phyloP scores from a whole-genome alignment of 2,329 filamentous ascomycete species.

The Cytospora piceae region DNA sequence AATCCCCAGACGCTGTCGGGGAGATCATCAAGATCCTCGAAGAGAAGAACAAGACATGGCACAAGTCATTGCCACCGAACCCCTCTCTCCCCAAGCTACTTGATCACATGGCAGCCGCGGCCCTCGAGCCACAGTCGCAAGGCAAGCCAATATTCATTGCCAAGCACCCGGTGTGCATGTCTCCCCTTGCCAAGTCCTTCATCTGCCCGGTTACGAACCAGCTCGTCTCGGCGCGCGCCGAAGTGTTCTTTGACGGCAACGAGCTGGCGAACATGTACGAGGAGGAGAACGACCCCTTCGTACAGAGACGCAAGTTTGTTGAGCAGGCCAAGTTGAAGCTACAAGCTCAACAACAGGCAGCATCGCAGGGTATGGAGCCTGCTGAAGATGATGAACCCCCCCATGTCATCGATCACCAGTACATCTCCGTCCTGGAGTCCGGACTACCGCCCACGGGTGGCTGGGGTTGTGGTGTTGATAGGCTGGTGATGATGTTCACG shows the following conservation, averaged over 20 bases:
- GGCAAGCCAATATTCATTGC: conserved; percentile 79
- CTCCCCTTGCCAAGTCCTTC: conserved; percentile 88
- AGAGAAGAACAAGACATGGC: conserved; percentile 67
- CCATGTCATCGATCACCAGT: conserved; percentile 72
- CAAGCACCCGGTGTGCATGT: conserved; percentile 87
- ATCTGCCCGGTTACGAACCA: conserved; percentile 69
- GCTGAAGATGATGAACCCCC: conserved; percentile 49
- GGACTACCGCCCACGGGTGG: conserved; percentile 94
- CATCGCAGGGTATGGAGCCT: conserved; percentile 42
- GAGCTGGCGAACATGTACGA: conserved; percentile 98
- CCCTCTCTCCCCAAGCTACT: conserved; percentile 69
- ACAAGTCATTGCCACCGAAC: conserved; percentile 67
- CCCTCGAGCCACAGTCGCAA: conserved; percentile 77
- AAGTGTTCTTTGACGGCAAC: conserved; percentile 78
- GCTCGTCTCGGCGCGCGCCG: conserved; percentile 76
- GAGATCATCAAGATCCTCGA: conserved; percentile 57
- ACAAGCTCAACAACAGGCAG: conserved; percentile 34
- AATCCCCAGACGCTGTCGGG: conserved; percentile 56
- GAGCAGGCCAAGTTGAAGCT: conserved; percentile 46
- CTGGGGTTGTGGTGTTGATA: conserved; percentile 93
- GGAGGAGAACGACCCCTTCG: conserved; percentile 91
- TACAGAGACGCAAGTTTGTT: conserved; percentile 82
- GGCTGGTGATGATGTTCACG: conserved; percentile 88
- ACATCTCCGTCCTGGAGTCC: conserved; percentile 81
- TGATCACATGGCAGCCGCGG: conserved; percentile 75